Base-by-base conservation (phyloP, 2,329 filamentous ascomycete species). In the Teratosphaeriaceae sp. region DNA sequence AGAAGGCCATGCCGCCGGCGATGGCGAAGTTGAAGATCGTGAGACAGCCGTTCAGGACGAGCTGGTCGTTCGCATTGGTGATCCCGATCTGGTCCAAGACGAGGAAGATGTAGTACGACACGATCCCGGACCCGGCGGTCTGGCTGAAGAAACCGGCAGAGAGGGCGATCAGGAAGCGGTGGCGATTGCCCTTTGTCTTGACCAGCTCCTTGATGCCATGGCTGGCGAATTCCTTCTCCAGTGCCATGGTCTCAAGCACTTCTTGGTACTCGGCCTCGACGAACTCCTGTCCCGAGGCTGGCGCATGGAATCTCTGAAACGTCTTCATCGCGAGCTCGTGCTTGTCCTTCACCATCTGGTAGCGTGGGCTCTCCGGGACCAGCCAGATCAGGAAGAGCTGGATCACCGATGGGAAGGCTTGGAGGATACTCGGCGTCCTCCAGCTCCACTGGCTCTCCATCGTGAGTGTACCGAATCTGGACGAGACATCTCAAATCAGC, bases 11-110 rank as follows among this genome's bases (percentile, higher is more conserved):
- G 36, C 57, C 52, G 46, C 78, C 70, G 9, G 78, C 77, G 4
- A 76, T 70, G 30, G 81, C 69, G 5, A 73, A 73, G 41, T 78
- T 78, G 50, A 79, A 77, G 49, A 80, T 80, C 58, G 80, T 80
- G 52, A 82, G 72, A 41, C 58, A 53, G 31, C 64, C 65, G 43
- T 70, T 70, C 51, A 71, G 67, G 26, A 65, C 48, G 4, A 66
- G 59, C 50, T 68, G 65, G 12, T 58, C 60, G 42, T 59, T 55
- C 34, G 53, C 45, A 42, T 59, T 51, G 20, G 53, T 63, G 45
- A 65, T 59, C 27, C 63, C 64, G 27, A 65, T 60, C n/a, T 49
- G 43, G 34, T 62, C 50, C 37, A 65, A 45, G 24, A 64, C 57
- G 20, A 59, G 39, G 26, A 54, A 57, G 29, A 65, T 50, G 48